phyloP scores from a whole-genome alignment of 176 grass and related monocot genomes.

The Zizania latifolia region DNA sequence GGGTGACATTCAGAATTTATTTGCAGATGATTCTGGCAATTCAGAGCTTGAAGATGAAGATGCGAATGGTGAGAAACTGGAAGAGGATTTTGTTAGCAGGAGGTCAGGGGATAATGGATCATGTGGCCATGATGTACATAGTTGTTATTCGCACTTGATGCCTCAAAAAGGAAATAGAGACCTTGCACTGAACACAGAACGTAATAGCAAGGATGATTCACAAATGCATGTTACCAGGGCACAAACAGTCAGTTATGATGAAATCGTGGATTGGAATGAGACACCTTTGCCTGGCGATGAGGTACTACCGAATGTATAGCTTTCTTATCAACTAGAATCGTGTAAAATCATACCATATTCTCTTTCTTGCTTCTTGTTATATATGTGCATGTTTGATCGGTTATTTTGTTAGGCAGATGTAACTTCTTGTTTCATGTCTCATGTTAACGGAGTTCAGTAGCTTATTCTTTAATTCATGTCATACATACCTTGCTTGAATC shows the following conservation, averaged over 20 bases:
- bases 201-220: conserved; percentile 12
- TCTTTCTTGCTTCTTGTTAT: not conserved
- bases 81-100: conserved; percentile 20
- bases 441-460: not conserved
- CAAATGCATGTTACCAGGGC: conserved; percentile 5
- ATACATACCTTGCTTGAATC: conserved; percentile 2
- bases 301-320: conserved; percentile 9
- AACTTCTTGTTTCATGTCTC: conserved; percentile 3
- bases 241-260: conserved; percentile 35
- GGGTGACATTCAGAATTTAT: conserved; percentile 48
- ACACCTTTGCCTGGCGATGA: conserved; percentile 9
- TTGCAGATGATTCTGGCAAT: conserved; percentile 25
- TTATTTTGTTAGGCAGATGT: no score
- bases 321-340: conserved; percentile 4
- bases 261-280: conserved; percentile 44
- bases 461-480: not conserved
- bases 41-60: conserved; percentile 20
- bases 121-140: not conserved
- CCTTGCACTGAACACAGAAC: not conserved
- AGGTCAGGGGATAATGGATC: conserved; percentile 21
- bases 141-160: not conserved
- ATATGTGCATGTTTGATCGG: no score
- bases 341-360: not conserved
- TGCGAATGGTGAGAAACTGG: conserved; percentile 35
- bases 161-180: conserved; percentile 25